Evolutionary conservation across 352 stramenopile species (phyloP).

Genomic region (Phytophthora lateralis): DNA sequence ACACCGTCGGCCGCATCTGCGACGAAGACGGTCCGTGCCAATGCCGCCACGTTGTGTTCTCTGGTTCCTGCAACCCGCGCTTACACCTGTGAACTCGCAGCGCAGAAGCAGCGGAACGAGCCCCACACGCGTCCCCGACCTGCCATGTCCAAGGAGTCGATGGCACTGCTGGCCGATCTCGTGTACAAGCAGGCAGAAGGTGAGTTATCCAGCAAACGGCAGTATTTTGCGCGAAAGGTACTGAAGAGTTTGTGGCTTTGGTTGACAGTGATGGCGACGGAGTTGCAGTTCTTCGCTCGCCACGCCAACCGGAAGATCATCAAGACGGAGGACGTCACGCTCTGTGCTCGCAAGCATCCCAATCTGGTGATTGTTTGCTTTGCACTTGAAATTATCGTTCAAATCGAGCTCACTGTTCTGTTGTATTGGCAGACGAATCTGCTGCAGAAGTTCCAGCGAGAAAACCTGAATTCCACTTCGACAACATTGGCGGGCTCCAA

Average conservation of each 20-base stretch:
- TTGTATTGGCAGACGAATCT: conserved; percentile 41
- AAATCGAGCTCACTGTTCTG: neutral
- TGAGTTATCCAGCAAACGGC: conserved; percentile 6
- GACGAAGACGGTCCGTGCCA: conserved; percentile 52
- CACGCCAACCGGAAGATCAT: conserved; percentile 78
- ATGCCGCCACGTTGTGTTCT: neutral
- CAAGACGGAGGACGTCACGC: conserved; percentile 71
- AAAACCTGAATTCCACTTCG: conserved; percentile 34
- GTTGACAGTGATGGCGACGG: conserved; percentile 64
- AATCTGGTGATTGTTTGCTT: conserved; percentile 39
- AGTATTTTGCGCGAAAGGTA: neutral
- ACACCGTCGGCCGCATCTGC: conserved; percentile 73
- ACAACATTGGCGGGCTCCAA: conserved; percentile 25
- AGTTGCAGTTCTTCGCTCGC: conserved; percentile 77
- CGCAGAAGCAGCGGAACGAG: conserved; percentile 59
- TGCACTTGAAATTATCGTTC: neutral
- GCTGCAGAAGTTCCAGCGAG: conserved; percentile 67
- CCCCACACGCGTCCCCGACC: conserved; percentile 44
- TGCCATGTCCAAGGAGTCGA: conserved; percentile 63
- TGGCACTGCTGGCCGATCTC: conserved; percentile 69
- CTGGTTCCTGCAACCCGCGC: neutral
- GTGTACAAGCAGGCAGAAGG: conserved; percentile 70
- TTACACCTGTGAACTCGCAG: conserved; percentile 21
- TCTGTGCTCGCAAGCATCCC: conserved; percentile 69
- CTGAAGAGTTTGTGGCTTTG: neutral